Percentiles rank a stretch among this genome's conserved stretches.
These are phyloP conservation scores for Sisymbrium irio DNA, from an alignment of 345 rosid genomes.

Conservation along the genomic window DNA sequence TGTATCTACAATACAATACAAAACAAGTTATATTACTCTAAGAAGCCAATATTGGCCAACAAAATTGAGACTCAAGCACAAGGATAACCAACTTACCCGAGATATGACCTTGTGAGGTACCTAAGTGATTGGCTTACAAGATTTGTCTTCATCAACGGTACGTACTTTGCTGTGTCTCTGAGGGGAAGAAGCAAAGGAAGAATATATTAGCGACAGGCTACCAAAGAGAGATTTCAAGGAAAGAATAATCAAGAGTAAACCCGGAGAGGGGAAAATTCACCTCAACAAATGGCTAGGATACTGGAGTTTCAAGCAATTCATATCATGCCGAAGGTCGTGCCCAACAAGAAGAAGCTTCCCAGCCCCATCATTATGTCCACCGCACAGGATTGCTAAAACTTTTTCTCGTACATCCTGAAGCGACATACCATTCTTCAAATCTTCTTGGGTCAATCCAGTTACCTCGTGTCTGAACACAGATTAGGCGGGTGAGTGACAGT, in stretches of 20 bases:
- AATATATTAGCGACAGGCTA: not conserved
- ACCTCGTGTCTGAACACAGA: slow-evolving; percentile 57
- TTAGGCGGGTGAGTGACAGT: no score
- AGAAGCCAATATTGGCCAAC: not conserved
- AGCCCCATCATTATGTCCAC: slow-evolving; percentile 55
- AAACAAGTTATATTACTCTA: not conserved
- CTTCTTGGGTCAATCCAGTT: slow-evolving; percentile 69
- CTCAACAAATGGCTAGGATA: slow-evolving; percentile 67
- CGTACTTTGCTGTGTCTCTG: slow-evolving; percentile 79
- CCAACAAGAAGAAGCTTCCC: slow-evolving; percentile 73
- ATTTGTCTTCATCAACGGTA: slow-evolving; percentile 73
- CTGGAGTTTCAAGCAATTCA: slow-evolving; percentile 56
- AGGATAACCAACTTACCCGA: slow-evolving; percentile 47
- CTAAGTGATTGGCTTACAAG: slow-evolving; percentile 73
- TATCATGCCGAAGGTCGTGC: slow-evolving; percentile 59
- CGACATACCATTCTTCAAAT: slow-evolving; percentile 56
- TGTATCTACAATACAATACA: slow-evolving; percentile 50
- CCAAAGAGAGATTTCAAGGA: no score
- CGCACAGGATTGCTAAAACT: slow-evolving; percentile 46
- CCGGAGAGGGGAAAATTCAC: slow-evolving; percentile 28
- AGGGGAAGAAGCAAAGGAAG: slow-evolving; percentile 1
- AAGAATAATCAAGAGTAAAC: not conserved
- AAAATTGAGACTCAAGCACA: not conserved
- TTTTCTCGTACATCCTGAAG: slow-evolving; percentile 48
- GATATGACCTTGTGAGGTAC: slow-evolving; percentile 59